Percentiles rank a stretch among this genome's conserved stretches.
Conservation (phyloP, 2,329 filamentous ascomycete species). For the Cadophora luteo-olivacea region DNA sequence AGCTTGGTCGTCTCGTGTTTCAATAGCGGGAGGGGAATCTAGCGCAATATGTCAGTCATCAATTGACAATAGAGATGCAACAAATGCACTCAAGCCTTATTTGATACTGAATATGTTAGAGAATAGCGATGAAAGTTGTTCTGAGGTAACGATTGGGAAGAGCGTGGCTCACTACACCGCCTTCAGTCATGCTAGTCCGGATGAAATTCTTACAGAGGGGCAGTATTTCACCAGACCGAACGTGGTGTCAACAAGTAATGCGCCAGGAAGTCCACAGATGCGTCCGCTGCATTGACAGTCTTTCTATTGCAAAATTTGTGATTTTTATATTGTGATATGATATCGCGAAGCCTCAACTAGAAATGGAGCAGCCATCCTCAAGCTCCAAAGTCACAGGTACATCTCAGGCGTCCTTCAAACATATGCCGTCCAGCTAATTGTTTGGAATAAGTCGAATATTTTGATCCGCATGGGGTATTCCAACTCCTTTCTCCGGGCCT, state of each 20-base stretch:
- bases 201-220: background rate
- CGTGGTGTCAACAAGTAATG: slow-evolving; percentile 5
- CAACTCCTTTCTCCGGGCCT: slow-evolving; percentile 80
- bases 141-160: no score
- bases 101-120: no score
- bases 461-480: slow-evolving; percentile 90
- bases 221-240: slow-evolving; percentile 3
- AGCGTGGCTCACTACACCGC: background rate
- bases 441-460: slow-evolving; percentile 79
- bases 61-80: no score
- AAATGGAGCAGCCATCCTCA: slow-evolving; percentile 71
- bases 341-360: background rate
- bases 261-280: background rate
- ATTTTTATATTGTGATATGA: slow-evolving; percentile 5
- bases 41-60: no score
- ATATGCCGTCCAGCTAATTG: slow-evolving; percentile 24
- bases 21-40: no score
- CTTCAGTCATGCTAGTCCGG: background rate
- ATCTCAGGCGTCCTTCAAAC: background rate
- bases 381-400: slow-evolving; percentile 80
- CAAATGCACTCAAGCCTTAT: no score
- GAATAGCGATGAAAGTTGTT: no score
- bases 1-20: no score
- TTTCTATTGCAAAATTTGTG: background rate
- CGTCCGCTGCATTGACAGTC: background rate